Evolutionary conservation across 768 basidiomycete genomes (phyloP), one percentile per base, ranked within the genome.

Genomic region (Hericium rajendrae): DNA sequence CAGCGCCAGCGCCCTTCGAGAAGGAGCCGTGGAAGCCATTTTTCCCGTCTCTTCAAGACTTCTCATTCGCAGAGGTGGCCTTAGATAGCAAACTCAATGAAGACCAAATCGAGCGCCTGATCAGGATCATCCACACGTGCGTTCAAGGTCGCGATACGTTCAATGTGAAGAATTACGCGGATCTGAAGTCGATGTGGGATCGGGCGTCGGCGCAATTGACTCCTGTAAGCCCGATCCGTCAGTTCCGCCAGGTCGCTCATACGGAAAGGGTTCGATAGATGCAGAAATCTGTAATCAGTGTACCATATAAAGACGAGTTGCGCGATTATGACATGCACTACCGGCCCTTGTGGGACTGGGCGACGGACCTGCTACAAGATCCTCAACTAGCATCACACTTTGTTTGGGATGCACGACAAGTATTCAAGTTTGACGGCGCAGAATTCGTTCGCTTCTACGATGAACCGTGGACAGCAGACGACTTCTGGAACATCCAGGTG

Each of bases 401-500:
- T 54, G 58, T 60, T 22, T 74, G 72, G 68, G 68, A 73, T 68
- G 72, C 72, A 9, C 43, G 67, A 37, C 54, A 48, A 12, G 55
- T 62, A 3, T 74, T 55, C 59, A 68, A 64, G 38, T 71, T 62
- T 52, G 61, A 71, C 60, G 68, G 65, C 0, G 46, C 51, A 11
- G 6, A 22, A 2, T 75, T 68, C 51, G 61, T 68, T 8, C 60
- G 66, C 0, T 69, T 73, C 52, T 55, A 67, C 26, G 59, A 71
- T 53, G 72, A 77, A 43, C 73, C 74, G 4, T 74, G 73, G 68
- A 73, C 71, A 12, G 74, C 67, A 2, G 52, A 73, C 38, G 16
- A 43, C 2, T 74, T 66, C 24, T 76, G 74, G 74, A 60, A 72
- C 4, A 62, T 70, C 5, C 72, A 76, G 66, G 74, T 74, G 16